Conservation (phyloP, 805 yeast genomes). For the Cyberlindnera japonica region DNA sequence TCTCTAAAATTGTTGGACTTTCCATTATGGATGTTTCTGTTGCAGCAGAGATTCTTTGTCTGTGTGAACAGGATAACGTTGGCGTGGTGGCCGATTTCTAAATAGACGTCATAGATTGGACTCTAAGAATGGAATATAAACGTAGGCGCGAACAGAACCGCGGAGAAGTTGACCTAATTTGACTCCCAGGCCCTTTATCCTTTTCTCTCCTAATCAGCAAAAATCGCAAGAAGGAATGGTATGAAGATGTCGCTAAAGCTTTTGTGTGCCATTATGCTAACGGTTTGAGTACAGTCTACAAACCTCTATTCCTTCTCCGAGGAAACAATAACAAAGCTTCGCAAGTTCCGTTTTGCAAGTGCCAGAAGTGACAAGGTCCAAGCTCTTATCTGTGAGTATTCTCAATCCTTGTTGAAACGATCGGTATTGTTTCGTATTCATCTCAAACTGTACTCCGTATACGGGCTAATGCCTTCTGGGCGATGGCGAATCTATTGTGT, state of each 20-base stretch:
- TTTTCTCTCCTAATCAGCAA: too few species aligned
- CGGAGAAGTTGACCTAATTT: too few species aligned
- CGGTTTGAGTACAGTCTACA: conserved; percentile 32
- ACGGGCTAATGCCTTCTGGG: too few species aligned
- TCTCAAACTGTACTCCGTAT: conserved; percentile 2
- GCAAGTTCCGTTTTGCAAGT: conserved; percentile 71
- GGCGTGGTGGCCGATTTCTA: conserved; percentile 30
- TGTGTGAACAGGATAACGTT: conserved; percentile 25
- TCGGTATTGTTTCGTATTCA: neutral
- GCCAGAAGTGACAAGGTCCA: conserved; percentile 59
- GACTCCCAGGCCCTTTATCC: too few species aligned
- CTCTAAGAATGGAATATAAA: neutral
- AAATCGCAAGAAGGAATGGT: too few species aligned
- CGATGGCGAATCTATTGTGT: too few species aligned
- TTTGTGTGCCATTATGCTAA: neutral
- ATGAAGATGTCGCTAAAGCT: too few species aligned
- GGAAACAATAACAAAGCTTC: conserved; percentile 55
- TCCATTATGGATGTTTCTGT: conserved; percentile 61
- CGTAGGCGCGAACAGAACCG: too few species aligned
- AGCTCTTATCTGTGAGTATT: conserved; percentile 53
- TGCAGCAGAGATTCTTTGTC: conserved; percentile 39
- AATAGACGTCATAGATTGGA: neutral
- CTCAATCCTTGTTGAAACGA: neutral
- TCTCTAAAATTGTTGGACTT: conserved; percentile 58
- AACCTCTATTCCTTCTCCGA: conserved; percentile 60